These are phyloP conservation scores for Tribonema minus DNA, from an alignment of 108 stramenopile genomes.

Conservation along the genomic window DNA sequence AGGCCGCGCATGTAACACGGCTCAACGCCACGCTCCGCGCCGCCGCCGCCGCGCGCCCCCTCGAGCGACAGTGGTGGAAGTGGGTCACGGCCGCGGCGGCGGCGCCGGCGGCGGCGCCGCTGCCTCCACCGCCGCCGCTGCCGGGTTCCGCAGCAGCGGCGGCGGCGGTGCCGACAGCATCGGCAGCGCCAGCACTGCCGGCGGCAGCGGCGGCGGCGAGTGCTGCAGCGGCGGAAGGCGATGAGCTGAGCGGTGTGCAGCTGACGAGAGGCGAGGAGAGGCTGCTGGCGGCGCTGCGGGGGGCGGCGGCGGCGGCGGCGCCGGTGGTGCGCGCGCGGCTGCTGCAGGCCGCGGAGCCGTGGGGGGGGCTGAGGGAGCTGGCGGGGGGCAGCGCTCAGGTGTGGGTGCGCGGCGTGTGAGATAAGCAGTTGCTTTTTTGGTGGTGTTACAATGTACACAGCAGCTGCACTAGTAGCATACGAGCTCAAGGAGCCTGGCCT, in stretches of 20 bases:
- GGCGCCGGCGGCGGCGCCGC: neutral
- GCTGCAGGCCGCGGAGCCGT: neutral
- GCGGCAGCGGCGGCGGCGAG: neutral
- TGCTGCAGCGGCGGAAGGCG: neutral
- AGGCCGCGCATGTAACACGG: no score
- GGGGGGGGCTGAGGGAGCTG: neutral
- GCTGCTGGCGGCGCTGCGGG: no score
- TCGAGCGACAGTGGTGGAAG: neutral
- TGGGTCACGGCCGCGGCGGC: neutral
- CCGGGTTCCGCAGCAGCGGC: neutral
- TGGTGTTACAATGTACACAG: neutral
- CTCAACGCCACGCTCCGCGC: neutral
- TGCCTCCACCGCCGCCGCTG: no score
- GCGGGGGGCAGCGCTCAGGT: neutral
- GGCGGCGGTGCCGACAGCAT: neutral
- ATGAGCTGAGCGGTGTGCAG: no score
- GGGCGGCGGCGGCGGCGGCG: neutral
- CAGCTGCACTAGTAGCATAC: neutral
- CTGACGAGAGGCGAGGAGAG: no score
- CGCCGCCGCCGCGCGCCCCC: neutral
- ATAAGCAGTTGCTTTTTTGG: neutral
- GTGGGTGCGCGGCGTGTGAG: neutral
- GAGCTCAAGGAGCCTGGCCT: neutral
- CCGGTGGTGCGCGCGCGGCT: neutral
- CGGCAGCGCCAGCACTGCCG: neutral